phyloP scores from a whole-genome alignment of 2,329 filamentous ascomycete genomes.

The Sphaceloma murrayae region DNA sequence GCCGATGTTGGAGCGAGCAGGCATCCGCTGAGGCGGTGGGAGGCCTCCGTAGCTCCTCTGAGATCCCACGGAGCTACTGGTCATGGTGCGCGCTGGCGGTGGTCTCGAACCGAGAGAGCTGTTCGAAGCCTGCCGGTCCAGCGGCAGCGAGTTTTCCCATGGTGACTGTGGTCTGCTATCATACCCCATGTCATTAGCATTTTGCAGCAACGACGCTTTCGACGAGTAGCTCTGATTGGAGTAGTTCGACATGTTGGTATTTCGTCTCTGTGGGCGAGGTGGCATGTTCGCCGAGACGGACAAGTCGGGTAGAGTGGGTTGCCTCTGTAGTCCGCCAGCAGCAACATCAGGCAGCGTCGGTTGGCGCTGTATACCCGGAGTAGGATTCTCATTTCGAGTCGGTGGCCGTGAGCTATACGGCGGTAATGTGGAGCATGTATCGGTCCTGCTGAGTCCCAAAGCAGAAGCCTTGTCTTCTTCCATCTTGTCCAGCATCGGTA shows the following conservation, averaged over 20 bases:
- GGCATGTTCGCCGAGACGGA: conserved; percentile 17
- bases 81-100: conserved; percentile 12
- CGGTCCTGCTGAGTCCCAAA: conserved; percentile 28
- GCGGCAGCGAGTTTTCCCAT: conserved; percentile 4
- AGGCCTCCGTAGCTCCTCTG: conserved; percentile 5
- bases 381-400: conserved; percentile 36
- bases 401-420: conserved; percentile 44
- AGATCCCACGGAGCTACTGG: conserved; percentile 11
- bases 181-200: conserved; percentile 52
- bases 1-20: conserved; percentile 22
- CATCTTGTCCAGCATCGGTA: conserved; percentile 50
- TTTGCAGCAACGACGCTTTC: conserved; percentile 51
- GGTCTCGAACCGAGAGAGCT: conserved; percentile 4
- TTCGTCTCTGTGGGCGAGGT: conserved; percentile 19
- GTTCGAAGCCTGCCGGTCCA: conserved; percentile 18
- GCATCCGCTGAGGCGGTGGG: conserved; percentile 17
- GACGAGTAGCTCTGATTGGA: conserved; percentile 52
- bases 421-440: conserved; percentile 36
- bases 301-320: conserved; percentile 36
- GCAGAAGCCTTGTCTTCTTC: conserved; percentile 38
- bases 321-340: conserved; percentile 25
- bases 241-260: conserved; percentile 35
- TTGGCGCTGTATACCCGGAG: not conserved
- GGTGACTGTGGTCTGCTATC: conserved; percentile 11
- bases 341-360: too few species aligned